Base-by-base conservation (phyloP, 257 asterid species). In the Capsicum chinense region DNA sequence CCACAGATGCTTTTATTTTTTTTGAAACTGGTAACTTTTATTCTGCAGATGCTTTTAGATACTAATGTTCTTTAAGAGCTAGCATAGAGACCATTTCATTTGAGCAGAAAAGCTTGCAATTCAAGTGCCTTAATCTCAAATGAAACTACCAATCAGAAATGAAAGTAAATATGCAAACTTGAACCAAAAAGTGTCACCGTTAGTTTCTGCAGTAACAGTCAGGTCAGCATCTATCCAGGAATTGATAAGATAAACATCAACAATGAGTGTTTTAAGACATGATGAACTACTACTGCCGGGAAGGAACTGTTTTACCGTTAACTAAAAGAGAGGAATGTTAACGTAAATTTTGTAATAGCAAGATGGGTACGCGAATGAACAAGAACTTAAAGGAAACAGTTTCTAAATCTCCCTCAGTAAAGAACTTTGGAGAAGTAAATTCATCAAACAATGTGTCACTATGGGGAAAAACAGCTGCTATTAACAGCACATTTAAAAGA, bases 71-170 rank as follows among this genome's bases (percentile, higher is more conserved):
- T 54, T 26, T 78, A 54, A 15, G 50, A 78, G 64, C 33, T 78
- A 54, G 82, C 64, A 78, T 15, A 74, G 82, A 37, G 47, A 78
- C 82, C 82, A 52, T 78, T 54, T 54, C 64, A 21, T 4, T 26
- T 33, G 64, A 54, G 64, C 82, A 54, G 81, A 50, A 50, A 54
- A 26, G 12, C 26, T 52, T 78, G 50, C 19, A 78, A 52, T 26
- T 78, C 64, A 26, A 15, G 37, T 39, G 48, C 50, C 50, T 54
- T 78, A 26, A 76, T 78, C 26, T 54, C 82, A 54, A 33, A 78
- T 26, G 64, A 54, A 54, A 78, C 82, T 54, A 78, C 50, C 50
- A 76, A 13, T 76, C 63, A 76, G 63, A 76, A 76, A 11, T 50
- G 21, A 14, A 76, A 52, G 62, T 76, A 12, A 21, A 76, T 52